Conservation (phyloP, 768 basidiomycete genomes). For the Boletus pseudopeckii region DNA sequence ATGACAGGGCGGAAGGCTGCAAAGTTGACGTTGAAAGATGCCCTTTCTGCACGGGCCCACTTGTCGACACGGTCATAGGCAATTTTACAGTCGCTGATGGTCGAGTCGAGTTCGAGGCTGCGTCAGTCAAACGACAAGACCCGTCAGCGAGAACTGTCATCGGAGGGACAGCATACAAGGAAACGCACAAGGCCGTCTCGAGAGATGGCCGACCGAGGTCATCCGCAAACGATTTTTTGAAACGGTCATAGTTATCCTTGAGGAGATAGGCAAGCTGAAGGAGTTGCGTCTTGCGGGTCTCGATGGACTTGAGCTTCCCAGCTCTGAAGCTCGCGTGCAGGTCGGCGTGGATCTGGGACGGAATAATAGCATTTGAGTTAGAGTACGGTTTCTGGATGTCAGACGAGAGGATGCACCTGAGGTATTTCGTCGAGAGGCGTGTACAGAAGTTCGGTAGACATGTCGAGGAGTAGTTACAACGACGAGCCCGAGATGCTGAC, state of each 20-base stretch:
- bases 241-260: conserved; percentile 64
- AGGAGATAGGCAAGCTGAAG: conserved; percentile 70
- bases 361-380: background rate
- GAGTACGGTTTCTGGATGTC: background rate
- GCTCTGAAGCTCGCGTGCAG: conserved; percentile 57
- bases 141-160: background rate
- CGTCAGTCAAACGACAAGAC: background rate
- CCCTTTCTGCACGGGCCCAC: conserved; percentile 67
- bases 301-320: conserved; percentile 64
- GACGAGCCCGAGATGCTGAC: background rate
- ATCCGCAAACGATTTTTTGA: conserved; percentile 52
- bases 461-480: background rate
- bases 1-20: conserved; percentile 59
- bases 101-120: conserved; percentile 60
- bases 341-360: conserved; percentile 49
- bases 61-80: conserved; percentile 64
- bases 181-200: conserved; percentile 53
- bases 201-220: conserved; percentile 64
- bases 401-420: conserved; percentile 32
- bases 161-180: conserved; percentile 16
- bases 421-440: conserved; percentile 55
- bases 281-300: conserved; percentile 72
- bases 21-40: conserved; percentile 54
- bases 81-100: conserved; percentile 50
- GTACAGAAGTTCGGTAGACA: conserved; percentile 36